Conservation (phyloP, 2,329 filamentous ascomycete genomes). For the Acrocalymma vagum region DNA sequence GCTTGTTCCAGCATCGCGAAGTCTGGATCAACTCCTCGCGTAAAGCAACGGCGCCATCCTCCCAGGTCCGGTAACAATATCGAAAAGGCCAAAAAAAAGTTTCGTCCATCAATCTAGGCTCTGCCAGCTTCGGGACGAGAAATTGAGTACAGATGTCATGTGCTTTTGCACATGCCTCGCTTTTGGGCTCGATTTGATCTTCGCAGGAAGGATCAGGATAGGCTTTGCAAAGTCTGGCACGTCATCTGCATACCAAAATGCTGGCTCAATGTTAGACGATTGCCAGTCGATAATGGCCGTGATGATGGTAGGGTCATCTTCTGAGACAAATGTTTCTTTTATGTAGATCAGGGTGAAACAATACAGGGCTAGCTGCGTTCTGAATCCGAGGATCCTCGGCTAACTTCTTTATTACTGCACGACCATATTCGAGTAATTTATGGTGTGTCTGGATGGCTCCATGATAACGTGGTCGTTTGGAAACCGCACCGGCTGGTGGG, state of each 20-base stretch:
- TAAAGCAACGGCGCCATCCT: conserved; percentile 49
- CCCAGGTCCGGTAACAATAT: conserved; percentile 53
- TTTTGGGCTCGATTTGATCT: conserved; percentile 23
- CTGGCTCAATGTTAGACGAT: conserved; percentile 49
- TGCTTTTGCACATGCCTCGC: conserved; percentile 41
- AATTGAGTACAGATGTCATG: conserved; percentile 44
- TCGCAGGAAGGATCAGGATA: conserved; percentile 24
- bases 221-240: conserved; percentile 50
- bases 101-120: conserved; percentile 45
- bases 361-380: conserved; percentile 35
- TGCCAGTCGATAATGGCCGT: conserved; percentile 56
- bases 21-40: conserved; percentile 52
- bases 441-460: conserved; percentile 46
- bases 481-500: conserved; percentile 27
- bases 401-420: conserved; percentile 39
- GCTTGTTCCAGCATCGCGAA: conserved; percentile 46
- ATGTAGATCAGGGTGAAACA: conserved; percentile 53
- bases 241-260: conserved; percentile 50
- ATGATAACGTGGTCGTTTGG: conserved; percentile 40
- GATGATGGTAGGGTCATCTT: conserved; percentile 47
- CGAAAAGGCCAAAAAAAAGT: conserved; percentile 48
- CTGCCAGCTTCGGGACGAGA: conserved; percentile 37
- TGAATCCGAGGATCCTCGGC: conserved; percentile 33
- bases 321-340: conserved; percentile 54
- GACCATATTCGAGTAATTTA: conserved; percentile 38